Conservation (phyloP, 1,284 basidiomycete species). For the Leccinum fallax region DNA sequence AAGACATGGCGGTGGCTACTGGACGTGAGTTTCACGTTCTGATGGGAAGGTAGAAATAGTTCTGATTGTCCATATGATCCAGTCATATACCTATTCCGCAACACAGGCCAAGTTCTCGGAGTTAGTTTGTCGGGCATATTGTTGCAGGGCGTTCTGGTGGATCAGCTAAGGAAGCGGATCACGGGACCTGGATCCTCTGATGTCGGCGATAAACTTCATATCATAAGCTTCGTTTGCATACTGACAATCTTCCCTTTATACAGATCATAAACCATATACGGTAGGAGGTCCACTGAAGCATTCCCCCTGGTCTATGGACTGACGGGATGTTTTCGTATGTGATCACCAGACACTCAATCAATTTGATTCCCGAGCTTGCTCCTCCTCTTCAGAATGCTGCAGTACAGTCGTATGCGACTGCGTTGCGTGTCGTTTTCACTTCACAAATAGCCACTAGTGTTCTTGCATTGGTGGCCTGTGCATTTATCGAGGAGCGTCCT, state of each 20-base stretch:
- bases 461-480: slow-evolving; percentile 58
- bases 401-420: slow-evolving; percentile 80
- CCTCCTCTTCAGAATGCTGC: slow-evolving; percentile 67
- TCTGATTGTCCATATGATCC: slow-evolving; percentile 1
- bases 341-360: slow-evolving; percentile 73
- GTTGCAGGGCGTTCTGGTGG: slow-evolving; percentile 73
- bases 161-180: slow-evolving; percentile 70
- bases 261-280: slow-evolving; percentile 73
- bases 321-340: slow-evolving; percentile 16
- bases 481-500: slow-evolving; percentile 76
- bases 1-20: not conserved
- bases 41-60: not conserved
- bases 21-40: not conserved
- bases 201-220: slow-evolving; percentile 47
- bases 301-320: slow-evolving; percentile 13
- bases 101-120: slow-evolving; percentile 88
- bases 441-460: slow-evolving; percentile 68
- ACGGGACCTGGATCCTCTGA: slow-evolving; percentile 69
- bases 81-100: slow-evolving; percentile 91
- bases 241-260: slow-evolving; percentile 27
- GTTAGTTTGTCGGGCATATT: slow-evolving; percentile 84
- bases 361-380: slow-evolving; percentile 74
- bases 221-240: slow-evolving; percentile 20
- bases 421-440: slow-evolving; percentile 85
- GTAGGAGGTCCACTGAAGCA: slow-evolving; percentile 39